phyloP scores from a whole-genome alignment of 1,139 yeast genomes.

The Hyphopichia khmerensis region DNA sequence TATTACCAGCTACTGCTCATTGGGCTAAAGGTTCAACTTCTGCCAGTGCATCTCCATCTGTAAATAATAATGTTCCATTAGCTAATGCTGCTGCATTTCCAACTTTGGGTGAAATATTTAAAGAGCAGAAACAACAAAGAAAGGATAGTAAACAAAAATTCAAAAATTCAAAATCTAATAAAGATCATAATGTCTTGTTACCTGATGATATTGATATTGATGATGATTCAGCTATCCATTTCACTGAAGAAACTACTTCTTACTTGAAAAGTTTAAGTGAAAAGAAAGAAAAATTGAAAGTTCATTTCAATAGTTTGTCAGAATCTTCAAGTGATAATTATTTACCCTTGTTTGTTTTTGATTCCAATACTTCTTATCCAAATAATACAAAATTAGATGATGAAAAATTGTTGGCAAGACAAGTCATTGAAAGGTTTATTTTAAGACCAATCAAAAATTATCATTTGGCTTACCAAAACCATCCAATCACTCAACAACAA shows the following conservation, averaged over 20 bases:
- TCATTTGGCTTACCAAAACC: constrained; percentile 49
- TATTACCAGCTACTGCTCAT: constrained; percentile 57
- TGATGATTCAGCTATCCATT: constrained; percentile 35
- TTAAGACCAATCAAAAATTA: constrained; percentile 47
- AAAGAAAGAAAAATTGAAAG: constrained; percentile 30
- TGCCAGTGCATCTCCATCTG: constrained; percentile 35
- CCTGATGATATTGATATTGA: constrained; percentile 45
- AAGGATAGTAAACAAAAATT: constrained; percentile 30
- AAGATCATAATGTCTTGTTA: constrained; percentile 23
- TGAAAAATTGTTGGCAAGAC: constrained; percentile 38
- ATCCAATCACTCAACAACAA: constrained; percentile 44
- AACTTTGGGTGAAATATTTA: constrained; percentile 63
- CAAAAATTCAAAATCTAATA: constrained; percentile 21
- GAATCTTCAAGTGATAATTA: constrained; percentile 12
- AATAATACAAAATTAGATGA: constrained; percentile 32
- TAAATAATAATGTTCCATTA: constrained; percentile 34
- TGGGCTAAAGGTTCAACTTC: constrained; percentile 47
- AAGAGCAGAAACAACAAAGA: constrained; percentile 38
- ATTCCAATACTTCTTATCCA: constrained; percentile 17
- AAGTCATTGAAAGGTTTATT: constrained; percentile 41
- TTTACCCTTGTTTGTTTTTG: constrained; percentile 44
- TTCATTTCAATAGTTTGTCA: constrained; percentile 29
- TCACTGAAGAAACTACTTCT: constrained; percentile 37
- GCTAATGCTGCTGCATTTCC: constrained; percentile 68
- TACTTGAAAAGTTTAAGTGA: constrained; percentile 32